A percentile compares a stretch with the other conserved stretches of the same genome.
phyloP scores from a whole-genome alignment of 352 stramenopile species.

The Pythium brachiatum region DNA sequence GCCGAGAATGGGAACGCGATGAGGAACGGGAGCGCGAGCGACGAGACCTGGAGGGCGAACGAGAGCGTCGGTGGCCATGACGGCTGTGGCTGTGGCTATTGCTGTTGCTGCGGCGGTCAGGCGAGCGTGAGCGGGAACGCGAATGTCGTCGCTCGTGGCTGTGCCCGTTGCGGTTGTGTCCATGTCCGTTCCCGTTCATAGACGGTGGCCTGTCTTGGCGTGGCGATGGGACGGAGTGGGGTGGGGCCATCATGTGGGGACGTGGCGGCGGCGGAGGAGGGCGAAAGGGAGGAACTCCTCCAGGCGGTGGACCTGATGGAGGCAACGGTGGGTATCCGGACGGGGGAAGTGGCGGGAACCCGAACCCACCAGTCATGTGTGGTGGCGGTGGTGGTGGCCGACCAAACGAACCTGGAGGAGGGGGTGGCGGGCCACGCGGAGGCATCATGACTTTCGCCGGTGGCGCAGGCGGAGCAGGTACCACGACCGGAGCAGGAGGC shows the following conservation, averaged over 20 bases:
- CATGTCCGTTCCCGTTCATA: constrained; percentile 1
- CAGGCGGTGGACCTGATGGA: constrained; percentile 2
- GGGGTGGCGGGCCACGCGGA: constrained; percentile 1
- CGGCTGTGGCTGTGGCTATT: constrained; percentile 17
- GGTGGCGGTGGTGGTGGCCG: constrained; percentile 3
- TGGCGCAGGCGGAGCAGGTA: not conserved
- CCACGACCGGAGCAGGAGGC: not conserved
- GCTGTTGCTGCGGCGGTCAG: not conserved
- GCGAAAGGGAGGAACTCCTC: constrained; percentile 13
- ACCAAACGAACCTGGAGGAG: constrained; percentile 12
- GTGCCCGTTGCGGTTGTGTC: constrained; percentile 11
- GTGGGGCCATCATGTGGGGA: not conserved
- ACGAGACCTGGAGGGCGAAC: constrained; percentile 20
- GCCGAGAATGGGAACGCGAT: constrained; percentile 27
- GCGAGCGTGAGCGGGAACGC: constrained; percentile 4
- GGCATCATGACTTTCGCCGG: not conserved
- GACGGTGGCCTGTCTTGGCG: constrained; percentile 3
- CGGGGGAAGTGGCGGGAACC: constrained; percentile 5
- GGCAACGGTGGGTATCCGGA: constrained; percentile 7
- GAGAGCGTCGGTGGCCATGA: constrained; percentile 12
- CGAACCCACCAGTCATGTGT: constrained; percentile 8
- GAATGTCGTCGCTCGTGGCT: not conserved
- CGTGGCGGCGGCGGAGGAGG: constrained; percentile 18
- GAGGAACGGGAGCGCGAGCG: constrained; percentile 35
- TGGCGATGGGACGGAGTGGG: constrained; percentile 9